Evolutionary conservation across 805 yeast species (phyloP).

Genomic region (Cyberlindnera xylosilytica): DNA sequence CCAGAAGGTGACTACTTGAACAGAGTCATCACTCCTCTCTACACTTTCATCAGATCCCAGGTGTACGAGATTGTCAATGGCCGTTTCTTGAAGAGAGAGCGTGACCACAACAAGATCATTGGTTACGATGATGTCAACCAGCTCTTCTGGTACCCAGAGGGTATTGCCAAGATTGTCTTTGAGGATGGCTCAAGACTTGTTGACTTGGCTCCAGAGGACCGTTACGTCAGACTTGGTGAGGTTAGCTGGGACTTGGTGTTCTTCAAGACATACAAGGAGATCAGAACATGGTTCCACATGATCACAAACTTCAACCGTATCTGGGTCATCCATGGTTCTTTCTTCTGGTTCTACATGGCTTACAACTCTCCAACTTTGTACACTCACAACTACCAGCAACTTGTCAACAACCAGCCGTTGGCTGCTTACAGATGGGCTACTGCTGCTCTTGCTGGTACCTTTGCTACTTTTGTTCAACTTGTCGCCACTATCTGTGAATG

Average conservation of each 20-base stretch:
- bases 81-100: constrained; percentile 79
- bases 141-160: constrained; percentile 99
- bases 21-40: constrained; percentile 89
- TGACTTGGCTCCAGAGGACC: constrained; percentile 85
- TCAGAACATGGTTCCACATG: constrained; percentile 96
- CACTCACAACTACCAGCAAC: constrained; percentile 82
- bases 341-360: constrained; percentile 94
- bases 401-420: constrained; percentile 80
- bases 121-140: constrained; percentile 99
- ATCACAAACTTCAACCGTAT: constrained; percentile 96
- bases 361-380: constrained; percentile 90
- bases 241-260: constrained; percentile 90
- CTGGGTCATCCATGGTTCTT: constrained; percentile 88
- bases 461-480: constrained; percentile 80
- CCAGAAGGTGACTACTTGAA: constrained; percentile 89
- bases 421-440: constrained; percentile 92
- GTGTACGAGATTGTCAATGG: constrained; percentile 81
- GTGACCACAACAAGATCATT: constrained; percentile 73
- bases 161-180: constrained; percentile 86
- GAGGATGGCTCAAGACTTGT: constrained; percentile 92
- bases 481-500: constrained; percentile 89
- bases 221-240: constrained; percentile 87
- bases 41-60: constrained; percentile 73
- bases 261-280: constrained; percentile 93
- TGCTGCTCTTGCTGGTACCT: constrained; percentile 86